phyloP scores from a whole-genome alignment of 176 grass and related monocot genomes.

The Phoenix dactylifera region DNA sequence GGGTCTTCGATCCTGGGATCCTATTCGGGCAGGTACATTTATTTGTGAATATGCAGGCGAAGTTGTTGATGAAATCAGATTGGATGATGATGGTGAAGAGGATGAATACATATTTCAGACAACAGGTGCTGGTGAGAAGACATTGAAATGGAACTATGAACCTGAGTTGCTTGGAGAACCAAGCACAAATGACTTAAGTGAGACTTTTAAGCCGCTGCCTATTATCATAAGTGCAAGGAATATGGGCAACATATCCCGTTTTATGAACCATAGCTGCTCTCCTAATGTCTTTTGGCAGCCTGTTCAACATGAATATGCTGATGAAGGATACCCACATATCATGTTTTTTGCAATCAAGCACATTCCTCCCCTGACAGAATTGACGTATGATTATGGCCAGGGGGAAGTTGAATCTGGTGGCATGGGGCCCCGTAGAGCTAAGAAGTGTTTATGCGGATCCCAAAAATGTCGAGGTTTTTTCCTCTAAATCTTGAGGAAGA shows the following conservation, averaged over 20 bases:
- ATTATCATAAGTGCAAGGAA: conserved; percentile 81
- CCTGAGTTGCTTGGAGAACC: conserved; percentile 61
- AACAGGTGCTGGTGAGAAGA: conserved; percentile 47
- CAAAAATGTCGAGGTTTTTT: conserved; percentile 61
- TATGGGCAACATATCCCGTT: conserved; percentile 64
- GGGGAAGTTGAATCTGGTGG: conserved; percentile 25
- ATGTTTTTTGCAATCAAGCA: conserved; percentile 97
- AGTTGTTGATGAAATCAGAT: conserved; percentile 39
- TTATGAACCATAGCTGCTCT: conserved; percentile 88
- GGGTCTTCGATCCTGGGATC: conserved; percentile 87
- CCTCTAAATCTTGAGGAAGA: conserved; percentile 20
- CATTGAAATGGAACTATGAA: conserved; percentile 73
- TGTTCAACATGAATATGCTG: conserved; percentile 72
- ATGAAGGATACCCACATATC: conserved; percentile 56
- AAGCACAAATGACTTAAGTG: conserved; percentile 29
- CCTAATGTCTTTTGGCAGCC: conserved; percentile 86
- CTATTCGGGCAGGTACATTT: conserved; percentile 77
- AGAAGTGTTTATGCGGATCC: conserved; percentile 69
- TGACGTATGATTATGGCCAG: conserved; percentile 80
- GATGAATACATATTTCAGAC: conserved; percentile 72
- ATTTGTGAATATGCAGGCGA: conserved; percentile 82
- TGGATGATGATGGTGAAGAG: conserved; percentile 42
- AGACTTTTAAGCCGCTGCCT: conserved; percentile 49
- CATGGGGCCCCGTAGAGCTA: conserved; percentile 26
- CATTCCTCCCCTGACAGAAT: conserved; percentile 88